Evolutionary conservation across 2,329 filamentous ascomycete species (phyloP).

Genomic region (Phoma sp.): DNA sequence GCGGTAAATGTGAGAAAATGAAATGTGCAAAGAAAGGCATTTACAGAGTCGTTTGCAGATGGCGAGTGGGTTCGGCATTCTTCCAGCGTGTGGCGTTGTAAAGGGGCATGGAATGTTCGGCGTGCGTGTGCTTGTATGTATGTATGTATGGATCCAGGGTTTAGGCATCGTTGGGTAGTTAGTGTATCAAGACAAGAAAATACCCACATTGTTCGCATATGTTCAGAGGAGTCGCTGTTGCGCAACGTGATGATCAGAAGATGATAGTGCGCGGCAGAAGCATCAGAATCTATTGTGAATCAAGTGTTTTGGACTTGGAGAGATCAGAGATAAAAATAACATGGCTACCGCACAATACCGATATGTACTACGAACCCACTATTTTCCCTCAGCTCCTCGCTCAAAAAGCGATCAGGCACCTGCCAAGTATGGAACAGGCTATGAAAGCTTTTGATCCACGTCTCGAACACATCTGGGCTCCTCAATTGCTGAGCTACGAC

Average conservation of each 20-base stretch:
- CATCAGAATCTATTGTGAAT: too few species aligned
- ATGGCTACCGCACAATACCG: slow-evolving; percentile 51
- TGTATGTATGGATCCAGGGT: slow-evolving; percentile 9
- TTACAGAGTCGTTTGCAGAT: neutral
- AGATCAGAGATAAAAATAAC: too few species aligned
- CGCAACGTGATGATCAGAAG: too few species aligned
- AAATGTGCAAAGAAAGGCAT: neutral
- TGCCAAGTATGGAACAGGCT: slow-evolving; percentile 76
- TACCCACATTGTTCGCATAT: neutral
- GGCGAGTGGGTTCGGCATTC: slow-evolving; percentile 13
- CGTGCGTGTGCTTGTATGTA: slow-evolving; percentile 22
- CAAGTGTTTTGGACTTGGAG: too few species aligned
- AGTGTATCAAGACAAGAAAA: neutral
- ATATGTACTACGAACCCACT: slow-evolving; percentile 85
- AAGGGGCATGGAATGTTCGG: slow-evolving; percentile 24
- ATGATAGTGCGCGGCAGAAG: too few species aligned
- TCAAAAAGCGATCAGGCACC: slow-evolving; percentile 68
- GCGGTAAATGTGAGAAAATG: slow-evolving; percentile 16
- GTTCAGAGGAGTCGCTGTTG: too few species aligned
- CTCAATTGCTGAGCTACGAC: slow-evolving; percentile 89
- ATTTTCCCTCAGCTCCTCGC: slow-evolving; percentile 63
- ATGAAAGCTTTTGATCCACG: slow-evolving; percentile 75
- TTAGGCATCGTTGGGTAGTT: slow-evolving; percentile 11
- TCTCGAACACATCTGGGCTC: slow-evolving; percentile 81
- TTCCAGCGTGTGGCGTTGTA: slow-evolving; percentile 41